These are phyloP conservation scores for Lasiodiplodia sp. DNA, from an alignment of 2,329 filamentous ascomycete genomes.

Conservation along the genomic window DNA sequence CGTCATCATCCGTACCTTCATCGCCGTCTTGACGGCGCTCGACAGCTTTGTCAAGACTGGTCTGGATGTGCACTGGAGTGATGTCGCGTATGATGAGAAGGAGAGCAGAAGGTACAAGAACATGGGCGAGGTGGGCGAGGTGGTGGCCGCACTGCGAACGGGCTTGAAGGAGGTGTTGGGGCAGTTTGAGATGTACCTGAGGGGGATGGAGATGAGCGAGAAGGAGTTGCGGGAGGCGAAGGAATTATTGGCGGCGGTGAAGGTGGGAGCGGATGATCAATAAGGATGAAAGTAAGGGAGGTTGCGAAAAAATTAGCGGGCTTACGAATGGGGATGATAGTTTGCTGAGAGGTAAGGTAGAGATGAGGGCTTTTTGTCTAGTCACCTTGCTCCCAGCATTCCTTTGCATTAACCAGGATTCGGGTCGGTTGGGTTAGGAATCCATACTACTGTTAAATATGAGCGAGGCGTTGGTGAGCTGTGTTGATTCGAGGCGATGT, in stretches of 20 bases:
- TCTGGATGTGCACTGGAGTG: conserved; percentile 78
- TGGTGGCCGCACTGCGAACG: conserved; percentile 69
- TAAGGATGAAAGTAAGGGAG: conserved; percentile 22
- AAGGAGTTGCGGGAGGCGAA: conserved; percentile 77
- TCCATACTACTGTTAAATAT: background rate
- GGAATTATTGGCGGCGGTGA: conserved; percentile 56
- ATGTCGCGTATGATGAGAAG: conserved; percentile 66
- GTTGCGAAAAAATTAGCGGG: background rate
- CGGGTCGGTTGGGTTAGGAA: background rate
- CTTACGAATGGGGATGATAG: too few relatives aligned
- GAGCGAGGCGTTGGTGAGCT: background rate
- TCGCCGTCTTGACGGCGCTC: conserved; percentile 70
- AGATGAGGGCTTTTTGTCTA: background rate
- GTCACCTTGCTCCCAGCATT: background rate
- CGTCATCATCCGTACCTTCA: conserved; percentile 75
- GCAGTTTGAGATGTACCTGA: conserved; percentile 77
- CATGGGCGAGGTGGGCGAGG: conserved; percentile 71
- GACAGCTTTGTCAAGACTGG: conserved; percentile 67
- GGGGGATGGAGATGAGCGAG: conserved; percentile 71
- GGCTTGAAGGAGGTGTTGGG: conserved; percentile 71
- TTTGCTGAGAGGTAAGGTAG: background rate
- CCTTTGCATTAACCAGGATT: background rate
- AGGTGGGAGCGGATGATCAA: conserved; percentile 34
- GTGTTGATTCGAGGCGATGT: background rate
- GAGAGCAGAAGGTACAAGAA: conserved; percentile 45